phyloP scores from a whole-genome alignment of 768 basidiomycete species.

The Gloeophyllum trabeum region DNA sequence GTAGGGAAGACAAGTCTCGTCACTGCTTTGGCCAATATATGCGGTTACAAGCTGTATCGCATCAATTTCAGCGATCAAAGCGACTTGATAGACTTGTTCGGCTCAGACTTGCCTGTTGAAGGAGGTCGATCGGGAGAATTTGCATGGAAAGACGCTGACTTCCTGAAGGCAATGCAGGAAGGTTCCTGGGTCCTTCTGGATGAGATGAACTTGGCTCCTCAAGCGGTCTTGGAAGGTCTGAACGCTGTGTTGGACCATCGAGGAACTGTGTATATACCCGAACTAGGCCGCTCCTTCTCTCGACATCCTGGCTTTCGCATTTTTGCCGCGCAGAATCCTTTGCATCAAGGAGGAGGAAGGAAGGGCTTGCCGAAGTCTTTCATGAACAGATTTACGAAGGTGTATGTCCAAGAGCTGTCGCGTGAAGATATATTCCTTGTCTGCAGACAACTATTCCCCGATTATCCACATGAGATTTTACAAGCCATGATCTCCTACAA shows the following conservation, averaged over 20 bases:
- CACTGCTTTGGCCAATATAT: constrained; percentile 70
- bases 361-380: constrained; percentile 98
- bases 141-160: constrained; percentile 95
- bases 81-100: constrained; percentile 91
- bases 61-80: constrained; percentile 99
- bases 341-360: constrained; percentile 91
- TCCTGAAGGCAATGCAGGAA: constrained; percentile 85
- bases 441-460: constrained; percentile 64
- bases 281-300: constrained; percentile 79
- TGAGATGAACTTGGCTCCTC: constrained; percentile 98
- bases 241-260: constrained; percentile 95
- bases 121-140: constrained; percentile 88
- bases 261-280: constrained; percentile 90
- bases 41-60: constrained; percentile 73
- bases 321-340: constrained; percentile 96
- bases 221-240: constrained; percentile 91
- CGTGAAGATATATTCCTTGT: constrained; percentile 68
- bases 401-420: constrained; percentile 81
- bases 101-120: constrained; percentile 91
- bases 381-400: constrained; percentile 97
- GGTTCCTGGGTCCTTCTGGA: constrained; percentile 97
- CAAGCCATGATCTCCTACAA: constrained; percentile 80
- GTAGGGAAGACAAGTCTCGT: constrained; percentile 96
- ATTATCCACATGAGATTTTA: constrained; percentile 39
- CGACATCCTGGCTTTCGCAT: constrained; percentile 92